Base-by-base conservation (phyloP, 345 rosid species). In the Salix brachista region DNA sequence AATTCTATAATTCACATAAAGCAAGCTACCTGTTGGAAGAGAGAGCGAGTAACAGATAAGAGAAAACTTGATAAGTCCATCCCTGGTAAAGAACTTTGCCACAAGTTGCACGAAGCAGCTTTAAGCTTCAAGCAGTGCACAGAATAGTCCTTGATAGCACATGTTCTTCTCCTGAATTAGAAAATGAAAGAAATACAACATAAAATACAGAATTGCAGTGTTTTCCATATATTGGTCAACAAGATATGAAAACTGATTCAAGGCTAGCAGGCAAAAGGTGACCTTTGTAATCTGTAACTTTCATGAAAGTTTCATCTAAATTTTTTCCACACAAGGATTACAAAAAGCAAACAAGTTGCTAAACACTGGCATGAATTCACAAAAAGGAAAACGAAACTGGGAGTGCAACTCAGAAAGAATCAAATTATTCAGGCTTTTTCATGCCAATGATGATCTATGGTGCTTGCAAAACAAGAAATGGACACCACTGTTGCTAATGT, bases 11-110 rank as follows among this genome's bases (percentile, higher is more conserved):
- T 44, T 21, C 11, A 72, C 61, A 77, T 37, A 66, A 34, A 78
- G 67, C 72, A 74, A 62, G 25, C 48, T 80, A 95, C 99, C 96
- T 91, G 94, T 61, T 83, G 87, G 76, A 93, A 84, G 77, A 90
- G 89, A 34, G 85, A 78, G 46, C 91, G 86, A 62, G 94, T 92
- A 80, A 79, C 73, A 74, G 88, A 80, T 67, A 89, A 69, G 72
- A 95, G 84, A 88, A 84, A 87, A 68, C 65, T 79, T 77, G 82
- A 78, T 42, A 81, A 64, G 48, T 80, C 79, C 72, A 78, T 83
- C 77, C 70, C 79, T 30, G 86, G 58, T 17, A 69, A 71, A 54
- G 87, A 78, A 70, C 84, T 82, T 86, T 81, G 82, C 94, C 94
- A 95, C 39, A 95, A 80, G 74, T 78, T 64, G 46, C 75, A 77